phyloP scores from a whole-genome alignment of 441 rosid genomes.

The Jatropha multifida region DNA sequence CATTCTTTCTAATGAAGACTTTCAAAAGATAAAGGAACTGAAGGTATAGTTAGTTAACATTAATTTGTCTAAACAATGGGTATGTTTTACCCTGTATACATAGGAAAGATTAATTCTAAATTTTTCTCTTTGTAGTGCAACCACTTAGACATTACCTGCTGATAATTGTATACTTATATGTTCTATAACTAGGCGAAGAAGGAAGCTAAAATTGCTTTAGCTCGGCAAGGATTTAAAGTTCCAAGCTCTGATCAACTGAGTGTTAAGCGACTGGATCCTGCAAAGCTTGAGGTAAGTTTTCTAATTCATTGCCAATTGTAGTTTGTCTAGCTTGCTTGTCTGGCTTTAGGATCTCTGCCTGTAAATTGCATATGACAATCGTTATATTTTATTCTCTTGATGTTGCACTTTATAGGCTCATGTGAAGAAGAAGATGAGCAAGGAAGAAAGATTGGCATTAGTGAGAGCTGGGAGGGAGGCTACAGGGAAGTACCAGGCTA shows the following conservation, averaged over 20 bases:
- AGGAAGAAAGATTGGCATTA: slow-evolving; percentile 71
- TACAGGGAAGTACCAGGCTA: slow-evolving; percentile 63
- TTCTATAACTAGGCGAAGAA: slow-evolving; percentile 56
- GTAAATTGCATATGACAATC: background rate
- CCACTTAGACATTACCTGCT: background rate
- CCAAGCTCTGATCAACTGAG: slow-evolving; percentile 75
- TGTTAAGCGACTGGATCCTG: slow-evolving; percentile 75
- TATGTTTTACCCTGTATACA: background rate
- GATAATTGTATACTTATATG: no score
- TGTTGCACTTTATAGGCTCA: slow-evolving; percentile 54
- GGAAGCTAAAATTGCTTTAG: slow-evolving; percentile 63
- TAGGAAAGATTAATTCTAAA: background rate
- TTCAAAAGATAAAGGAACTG: slow-evolving; percentile 76
- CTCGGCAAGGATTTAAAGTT: slow-evolving; percentile 77
- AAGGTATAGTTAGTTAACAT: slow-evolving; percentile 42
- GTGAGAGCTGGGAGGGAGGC: slow-evolving; percentile 92
- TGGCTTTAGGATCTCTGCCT: background rate
- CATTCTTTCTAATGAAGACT: slow-evolving; percentile 94
- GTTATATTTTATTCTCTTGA: background rate
- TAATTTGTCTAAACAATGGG: background rate
- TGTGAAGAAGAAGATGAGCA: slow-evolving; percentile 65
- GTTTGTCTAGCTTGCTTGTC: background rate
- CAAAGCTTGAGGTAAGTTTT: slow-evolving; percentile 77
- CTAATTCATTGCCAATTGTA: slow-evolving; percentile 11
- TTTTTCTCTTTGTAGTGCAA: background rate